Conservation (phyloP, 2,329 filamentous ascomycete species). For the Alternaria novae-zelandiae region DNA sequence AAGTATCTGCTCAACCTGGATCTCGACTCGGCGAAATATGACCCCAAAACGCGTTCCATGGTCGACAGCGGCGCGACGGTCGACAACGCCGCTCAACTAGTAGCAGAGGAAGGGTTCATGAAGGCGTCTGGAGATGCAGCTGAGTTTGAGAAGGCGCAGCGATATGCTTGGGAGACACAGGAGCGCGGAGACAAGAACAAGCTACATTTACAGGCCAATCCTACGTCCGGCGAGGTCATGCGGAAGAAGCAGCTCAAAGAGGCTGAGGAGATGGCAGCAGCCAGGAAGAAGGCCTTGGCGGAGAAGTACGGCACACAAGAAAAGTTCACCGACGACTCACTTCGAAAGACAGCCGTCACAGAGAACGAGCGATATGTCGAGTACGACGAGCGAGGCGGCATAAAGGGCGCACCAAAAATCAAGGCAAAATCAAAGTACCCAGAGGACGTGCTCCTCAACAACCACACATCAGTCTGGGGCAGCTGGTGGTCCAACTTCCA, state of each 20-base stretch:
- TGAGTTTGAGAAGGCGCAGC: conserved; percentile 88
- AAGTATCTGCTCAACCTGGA: conserved; percentile 96
- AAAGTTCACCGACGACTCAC: conserved; percentile 64
- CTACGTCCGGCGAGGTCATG: conserved; percentile 85
- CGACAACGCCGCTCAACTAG: conserved; percentile 80
- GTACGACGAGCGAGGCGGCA: conserved; percentile 86
- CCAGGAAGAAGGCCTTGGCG: conserved; percentile 72
- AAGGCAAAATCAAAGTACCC: conserved; percentile 87
- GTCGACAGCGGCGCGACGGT: conserved; percentile 81
- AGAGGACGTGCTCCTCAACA: conserved; percentile 87
- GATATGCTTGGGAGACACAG: conserved; percentile 94
- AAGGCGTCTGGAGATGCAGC: conserved; percentile 87
- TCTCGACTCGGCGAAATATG: conserved; percentile 94
- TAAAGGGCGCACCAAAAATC: conserved; percentile 84
- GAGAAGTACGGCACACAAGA: conserved; percentile 83
- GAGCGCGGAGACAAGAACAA: conserved; percentile 79
- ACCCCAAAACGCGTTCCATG: conserved; percentile 93
- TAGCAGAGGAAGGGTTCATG: conserved; percentile 93
- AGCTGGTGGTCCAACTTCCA: conserved; percentile 96
- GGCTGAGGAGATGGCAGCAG: conserved; percentile 69
- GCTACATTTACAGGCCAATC: conserved; percentile 93
- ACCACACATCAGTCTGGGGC: conserved; percentile 92
- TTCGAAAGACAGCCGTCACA: conserved; percentile 71
- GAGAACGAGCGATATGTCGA: conserved; percentile 90
- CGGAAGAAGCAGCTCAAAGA: conserved; percentile 82